Evolutionary conservation across 139 green algal genomes (phyloP).

Genomic region (Astrephomene gubernaculifera): DNA sequence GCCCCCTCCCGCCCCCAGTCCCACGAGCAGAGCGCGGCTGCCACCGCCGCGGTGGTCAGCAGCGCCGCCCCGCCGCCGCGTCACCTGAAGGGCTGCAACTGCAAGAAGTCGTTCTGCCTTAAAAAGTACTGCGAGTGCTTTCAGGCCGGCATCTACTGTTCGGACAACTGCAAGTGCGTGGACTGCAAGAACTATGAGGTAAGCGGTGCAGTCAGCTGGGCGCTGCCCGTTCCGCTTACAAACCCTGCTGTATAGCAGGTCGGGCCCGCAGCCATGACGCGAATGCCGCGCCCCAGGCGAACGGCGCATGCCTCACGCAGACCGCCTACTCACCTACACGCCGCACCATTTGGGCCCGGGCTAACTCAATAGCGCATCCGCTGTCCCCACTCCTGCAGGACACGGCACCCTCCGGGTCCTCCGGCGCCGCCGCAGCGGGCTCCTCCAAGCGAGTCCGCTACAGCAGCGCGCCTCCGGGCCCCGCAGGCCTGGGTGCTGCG

Average conservation of each 20-base stretch:
- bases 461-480: conserved; percentile 13
- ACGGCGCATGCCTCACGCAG: too few relatives aligned
- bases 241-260: too few relatives aligned
- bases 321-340: too few relatives aligned
- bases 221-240: too few relatives aligned
- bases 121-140: conserved; percentile 99
- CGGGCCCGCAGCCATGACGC: too few relatives aligned
- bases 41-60: neutral
- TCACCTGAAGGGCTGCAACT: conserved; percentile 94
- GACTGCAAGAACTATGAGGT: conserved; percentile 93
- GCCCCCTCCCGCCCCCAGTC: neutral
- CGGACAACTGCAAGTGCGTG: conserved; percentile 88
- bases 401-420: too few relatives aligned
- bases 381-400: too few relatives aligned
- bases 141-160: conserved; percentile 86
- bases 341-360: too few relatives aligned
- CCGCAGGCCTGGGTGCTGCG: too few relatives aligned
- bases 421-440: conserved; percentile 8
- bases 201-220: too few relatives aligned
- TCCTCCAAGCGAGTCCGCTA: conserved; percentile 16
- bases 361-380: too few relatives aligned
- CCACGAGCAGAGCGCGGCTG: neutral
- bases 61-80: conserved; percentile 45
- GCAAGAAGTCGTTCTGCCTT: conserved; percentile 90
- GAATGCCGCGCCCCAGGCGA: too few relatives aligned